These are phyloP conservation scores for Sporobolomyces phaffii DNA, from an alignment of 768 basidiomycete genomes.

Conservation along the genomic window DNA sequence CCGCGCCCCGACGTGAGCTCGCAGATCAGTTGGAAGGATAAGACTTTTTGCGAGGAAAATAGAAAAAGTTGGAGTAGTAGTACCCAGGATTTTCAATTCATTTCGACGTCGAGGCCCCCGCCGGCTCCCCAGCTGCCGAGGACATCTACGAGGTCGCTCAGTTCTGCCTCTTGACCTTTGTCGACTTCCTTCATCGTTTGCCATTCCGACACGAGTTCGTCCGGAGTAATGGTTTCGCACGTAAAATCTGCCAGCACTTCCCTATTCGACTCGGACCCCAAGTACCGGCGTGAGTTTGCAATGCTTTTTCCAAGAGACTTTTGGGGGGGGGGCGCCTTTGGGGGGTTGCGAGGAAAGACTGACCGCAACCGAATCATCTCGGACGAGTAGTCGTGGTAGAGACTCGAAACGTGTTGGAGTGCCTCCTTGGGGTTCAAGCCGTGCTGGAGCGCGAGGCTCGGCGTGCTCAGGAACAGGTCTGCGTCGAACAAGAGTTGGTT, in stretches of 20 bases:
- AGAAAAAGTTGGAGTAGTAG: no score
- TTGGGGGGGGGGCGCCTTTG: no score
- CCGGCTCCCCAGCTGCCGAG: constrained; percentile 32
- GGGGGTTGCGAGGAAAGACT: not conserved
- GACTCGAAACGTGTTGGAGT: constrained; percentile 26
- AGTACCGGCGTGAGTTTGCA: not conserved
- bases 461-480: constrained; percentile 33
- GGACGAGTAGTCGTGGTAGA: constrained; percentile 31
- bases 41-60: no score
- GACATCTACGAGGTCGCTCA: constrained; percentile 36
- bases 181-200: constrained; percentile 38
- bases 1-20: no score
- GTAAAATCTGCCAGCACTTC: constrained; percentile 40
- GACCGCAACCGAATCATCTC: constrained; percentile 36
- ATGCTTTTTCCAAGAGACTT: no score
- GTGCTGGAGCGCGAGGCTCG: constrained; percentile 24
- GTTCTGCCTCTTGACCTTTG: constrained; percentile 36
- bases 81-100: constrained; percentile 16
- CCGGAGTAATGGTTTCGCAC: constrained; percentile 31
- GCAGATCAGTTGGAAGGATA: no score
- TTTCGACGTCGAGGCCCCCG: constrained; percentile 24
- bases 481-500: constrained; percentile 31
- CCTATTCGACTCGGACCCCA: not conserved
- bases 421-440: constrained; percentile 37
- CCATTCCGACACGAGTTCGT: constrained; percentile 36